These are phyloP conservation scores for Ramaria sp. DNA, from an alignment of 768 basidiomycete species.

Conservation along the genomic window DNA sequence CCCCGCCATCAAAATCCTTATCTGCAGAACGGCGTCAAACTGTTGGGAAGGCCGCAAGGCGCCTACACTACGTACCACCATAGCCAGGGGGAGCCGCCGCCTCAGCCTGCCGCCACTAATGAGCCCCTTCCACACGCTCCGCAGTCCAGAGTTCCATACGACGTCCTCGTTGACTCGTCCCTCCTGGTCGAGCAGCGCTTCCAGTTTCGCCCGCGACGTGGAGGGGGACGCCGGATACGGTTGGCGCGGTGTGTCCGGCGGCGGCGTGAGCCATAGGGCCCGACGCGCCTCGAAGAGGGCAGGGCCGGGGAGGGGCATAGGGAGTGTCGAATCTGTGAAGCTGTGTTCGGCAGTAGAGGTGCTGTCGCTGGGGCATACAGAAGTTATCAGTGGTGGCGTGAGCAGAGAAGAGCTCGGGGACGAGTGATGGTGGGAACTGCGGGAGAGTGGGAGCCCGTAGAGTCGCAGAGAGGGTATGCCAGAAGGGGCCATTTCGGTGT, in stretches of 20 bases:
- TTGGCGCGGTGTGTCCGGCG: conserved; percentile 12
- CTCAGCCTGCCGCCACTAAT: conserved; percentile 47
- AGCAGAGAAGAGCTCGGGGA: conserved; percentile 82
- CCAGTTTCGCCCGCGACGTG: conserved; percentile 29
- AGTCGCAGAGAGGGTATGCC: background rate
- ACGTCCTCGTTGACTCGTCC: conserved; percentile 38
- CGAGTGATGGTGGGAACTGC: conserved; percentile 73
- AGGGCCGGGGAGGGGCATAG: conserved; percentile 51
- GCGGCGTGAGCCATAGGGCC: conserved; percentile 43
- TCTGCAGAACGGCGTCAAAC: conserved; percentile 28
- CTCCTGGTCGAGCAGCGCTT: conserved; percentile 37
- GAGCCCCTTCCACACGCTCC: conserved; percentile 56
- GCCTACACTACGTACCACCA: conserved; percentile 40
- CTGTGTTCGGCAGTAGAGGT: background rate
- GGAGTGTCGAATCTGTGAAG: background rate
- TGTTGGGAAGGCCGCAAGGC: no score
- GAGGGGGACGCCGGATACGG: conserved; percentile 15
- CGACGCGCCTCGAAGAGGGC: conserved; percentile 53
- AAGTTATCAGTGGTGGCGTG: conserved; percentile 26
- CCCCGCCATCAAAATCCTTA: conserved; percentile 61
- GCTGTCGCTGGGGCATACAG: background rate
- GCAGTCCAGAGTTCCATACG: conserved; percentile 46
- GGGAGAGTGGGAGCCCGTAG: background rate
- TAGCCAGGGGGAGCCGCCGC: conserved; percentile 46
- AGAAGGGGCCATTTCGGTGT: background rate